Evolutionary conservation across 1,284 basidiomycete genomes (phyloP).

Genomic region (Ustilago esculenta): DNA sequence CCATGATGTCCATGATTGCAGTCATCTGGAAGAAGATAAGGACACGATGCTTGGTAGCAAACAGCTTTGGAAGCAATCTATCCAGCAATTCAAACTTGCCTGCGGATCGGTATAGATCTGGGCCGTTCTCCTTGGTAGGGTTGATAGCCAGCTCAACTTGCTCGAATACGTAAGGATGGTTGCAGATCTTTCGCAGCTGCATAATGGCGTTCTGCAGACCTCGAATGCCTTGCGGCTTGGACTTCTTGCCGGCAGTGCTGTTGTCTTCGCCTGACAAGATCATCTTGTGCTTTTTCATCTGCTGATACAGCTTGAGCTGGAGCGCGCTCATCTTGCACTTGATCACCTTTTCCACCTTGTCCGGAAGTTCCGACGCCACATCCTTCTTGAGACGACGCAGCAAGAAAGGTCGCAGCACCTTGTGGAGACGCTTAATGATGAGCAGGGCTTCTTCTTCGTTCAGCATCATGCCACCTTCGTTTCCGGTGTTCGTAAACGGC

Average conservation of each 20-base stretch:
- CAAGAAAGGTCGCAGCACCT: constrained; percentile 96
- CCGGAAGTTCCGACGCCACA: constrained; percentile 94
- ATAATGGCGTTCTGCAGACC: constrained; percentile 94
- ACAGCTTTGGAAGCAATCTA: constrained; percentile 93
- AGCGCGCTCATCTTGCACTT: constrained; percentile 96
- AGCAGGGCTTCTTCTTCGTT: constrained; percentile 99
- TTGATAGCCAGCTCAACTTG: constrained; percentile 93
- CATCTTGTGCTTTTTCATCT: constrained; percentile 97
- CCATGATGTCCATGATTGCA: constrained; percentile 99
- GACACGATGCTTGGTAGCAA: constrained; percentile 88
- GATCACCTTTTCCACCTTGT: constrained; percentile 99
- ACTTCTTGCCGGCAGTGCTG: constrained; percentile 53
- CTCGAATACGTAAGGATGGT: constrained; percentile 82
- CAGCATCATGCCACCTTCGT: constrained; percentile 83
- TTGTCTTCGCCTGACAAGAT: constrained; percentile 69
- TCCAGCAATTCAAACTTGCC: constrained; percentile 97
- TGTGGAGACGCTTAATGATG: constrained; percentile 96
- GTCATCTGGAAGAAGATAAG: constrained; percentile 99
- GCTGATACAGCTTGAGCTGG: constrained; percentile 94
- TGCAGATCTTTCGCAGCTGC: constrained; percentile 99
- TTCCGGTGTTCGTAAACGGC: constrained; percentile 95
- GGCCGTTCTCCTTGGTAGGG: constrained; percentile 81
- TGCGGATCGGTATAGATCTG: constrained; percentile 80
- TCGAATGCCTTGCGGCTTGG: constrained; percentile 65
- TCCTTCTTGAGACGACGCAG: constrained; percentile 97